Base-by-base conservation (phyloP, 768 basidiomycete genomes). In the Exidia glandulosa region DNA sequence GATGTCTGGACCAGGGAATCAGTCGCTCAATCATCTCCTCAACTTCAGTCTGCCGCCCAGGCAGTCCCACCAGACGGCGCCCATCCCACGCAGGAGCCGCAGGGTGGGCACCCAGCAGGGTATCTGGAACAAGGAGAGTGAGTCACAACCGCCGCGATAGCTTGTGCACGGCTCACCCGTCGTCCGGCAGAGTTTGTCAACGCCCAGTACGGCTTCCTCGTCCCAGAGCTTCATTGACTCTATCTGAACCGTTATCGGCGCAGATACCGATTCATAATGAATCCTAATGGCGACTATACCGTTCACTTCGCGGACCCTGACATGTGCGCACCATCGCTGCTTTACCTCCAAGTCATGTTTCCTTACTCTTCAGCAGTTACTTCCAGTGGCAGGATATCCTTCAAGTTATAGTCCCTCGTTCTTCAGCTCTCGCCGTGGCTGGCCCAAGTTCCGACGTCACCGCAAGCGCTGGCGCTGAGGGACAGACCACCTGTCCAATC, bases 221-320 rank as follows among this genome's bases (percentile, higher is more conserved):
- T 27, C 47, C n/a, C 7, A 25, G 25, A 54, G 27, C 9, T 54
- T 5, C 19, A 19, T 19, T 25, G 41, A 45, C 16, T 45, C 9
- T 45, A 14, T 23, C 5, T 19, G 50, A 13, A 31, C 50, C 30
- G 7, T 27, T 27, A 4, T 27, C 19, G 25, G 50, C 7, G 27
- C 50, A 54, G 50, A 25, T 54, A 94, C 74, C 82, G 93, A 61
- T 98, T 97, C 71, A 82, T 98, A 45, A 87, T 97, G 86, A 90
- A 92, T 66, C 95, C 95, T 2, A 84, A 79, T 41, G 89, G 90
- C n/a, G 80, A 84, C 64, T 94, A 96, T 69, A 91, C 94, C 19
- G 94, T 89, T 5, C 94, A 96, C 72, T 94, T 97, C 69, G 93
- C 92, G 45, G 94, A 97, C 72, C 93, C 96, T 33, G 96, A 99